A percentile compares a stretch with the other conserved stretches of the same genome.
These are phyloP conservation scores for Phytopythium ostracodes DNA, from an alignment of 352 stramenopile genomes.

Conservation along the genomic window DNA sequence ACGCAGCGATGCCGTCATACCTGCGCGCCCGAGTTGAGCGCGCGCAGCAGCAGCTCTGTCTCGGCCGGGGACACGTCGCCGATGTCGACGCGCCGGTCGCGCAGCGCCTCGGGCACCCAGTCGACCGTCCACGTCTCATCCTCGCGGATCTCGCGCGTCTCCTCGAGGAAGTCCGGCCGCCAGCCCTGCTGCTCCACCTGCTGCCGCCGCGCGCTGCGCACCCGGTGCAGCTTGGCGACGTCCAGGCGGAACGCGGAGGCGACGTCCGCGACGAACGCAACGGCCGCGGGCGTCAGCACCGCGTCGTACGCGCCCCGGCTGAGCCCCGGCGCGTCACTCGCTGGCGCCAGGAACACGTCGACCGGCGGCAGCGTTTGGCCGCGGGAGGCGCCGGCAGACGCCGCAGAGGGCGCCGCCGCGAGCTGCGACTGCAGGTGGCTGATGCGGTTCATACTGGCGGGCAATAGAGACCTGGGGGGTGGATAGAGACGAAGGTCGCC, in stretches of 20 bases:
- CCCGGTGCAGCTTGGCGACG: constrained; percentile 52
- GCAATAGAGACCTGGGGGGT: no score
- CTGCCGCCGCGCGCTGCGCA: constrained; percentile 43
- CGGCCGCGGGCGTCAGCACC: constrained; percentile 81
- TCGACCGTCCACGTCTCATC: constrained; percentile 58
- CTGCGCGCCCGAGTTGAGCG: constrained; percentile 92
- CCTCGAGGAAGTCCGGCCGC: constrained; percentile 82
- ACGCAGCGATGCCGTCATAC: constrained; percentile 22
- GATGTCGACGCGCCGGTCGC: constrained; percentile 93
- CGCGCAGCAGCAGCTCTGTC: constrained; percentile 90
- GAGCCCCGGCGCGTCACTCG: constrained; percentile 6
- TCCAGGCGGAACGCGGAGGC: constrained; percentile 68
- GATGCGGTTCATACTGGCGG: constrained; percentile 32
- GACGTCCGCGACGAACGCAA: constrained; percentile 87
- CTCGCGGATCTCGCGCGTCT: constrained; percentile 64
- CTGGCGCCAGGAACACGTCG: constrained; percentile 25
- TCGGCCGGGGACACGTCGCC: constrained; percentile 87
- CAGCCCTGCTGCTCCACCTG: constrained; percentile 57
- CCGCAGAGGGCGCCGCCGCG: constrained; percentile 4
- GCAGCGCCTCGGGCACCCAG: constrained; percentile 57
- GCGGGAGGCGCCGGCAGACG: neutral
- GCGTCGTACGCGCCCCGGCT: constrained; percentile 37
- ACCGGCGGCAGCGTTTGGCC: neutral
- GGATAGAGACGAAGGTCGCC: neutral
- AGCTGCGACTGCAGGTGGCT: constrained; percentile 33